Percentiles rank a stretch among this genome's conserved stretches.
These are phyloP conservation scores for Lenzites betulinus DNA, from an alignment of 768 basidiomycete species.

Conservation along the genomic window DNA sequence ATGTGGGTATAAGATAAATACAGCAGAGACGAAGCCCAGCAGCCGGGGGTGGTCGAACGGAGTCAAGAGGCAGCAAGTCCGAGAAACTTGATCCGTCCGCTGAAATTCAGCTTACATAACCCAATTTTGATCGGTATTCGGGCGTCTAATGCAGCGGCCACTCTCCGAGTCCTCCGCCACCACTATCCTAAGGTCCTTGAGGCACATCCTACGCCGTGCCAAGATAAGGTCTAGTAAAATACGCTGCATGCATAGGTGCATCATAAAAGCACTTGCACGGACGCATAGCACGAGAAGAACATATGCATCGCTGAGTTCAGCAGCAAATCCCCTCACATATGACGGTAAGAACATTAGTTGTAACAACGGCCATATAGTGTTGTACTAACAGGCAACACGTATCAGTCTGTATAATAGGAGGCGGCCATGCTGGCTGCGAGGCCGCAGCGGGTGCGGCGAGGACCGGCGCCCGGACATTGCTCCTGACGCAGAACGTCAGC, in stretches of 20 bases:
- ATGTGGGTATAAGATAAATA: background rate
- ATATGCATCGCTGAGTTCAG: conserved; percentile 16
- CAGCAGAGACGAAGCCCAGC: background rate
- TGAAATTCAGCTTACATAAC: conserved; percentile 11
- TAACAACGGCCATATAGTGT: background rate
- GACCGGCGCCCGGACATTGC: conserved; percentile 75
- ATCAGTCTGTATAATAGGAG: conserved; percentile 83
- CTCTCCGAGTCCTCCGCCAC: background rate
- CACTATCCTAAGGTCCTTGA: background rate
- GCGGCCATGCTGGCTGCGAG: conserved; percentile 92
- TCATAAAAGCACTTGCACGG: background rate
- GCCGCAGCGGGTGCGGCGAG: conserved; percentile 87
- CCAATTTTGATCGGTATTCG: background rate
- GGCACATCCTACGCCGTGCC: no score
- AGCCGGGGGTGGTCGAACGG: background rate
- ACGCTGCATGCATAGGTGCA: conserved; percentile 12
- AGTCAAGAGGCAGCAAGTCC: conserved; percentile 5
- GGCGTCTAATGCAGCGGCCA: background rate
- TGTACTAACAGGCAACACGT: no score
- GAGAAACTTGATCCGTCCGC: conserved; percentile 1
- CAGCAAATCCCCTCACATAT: conserved; percentile 16
- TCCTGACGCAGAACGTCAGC: conserved; percentile 80
- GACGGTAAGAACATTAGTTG: conserved; percentile 17
- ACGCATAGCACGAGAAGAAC: background rate
- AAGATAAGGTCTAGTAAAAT: background rate